Evolutionary conservation across 352 stramenopile genomes (phyloP).

Genomic region (Pythium guiyangense): DNA sequence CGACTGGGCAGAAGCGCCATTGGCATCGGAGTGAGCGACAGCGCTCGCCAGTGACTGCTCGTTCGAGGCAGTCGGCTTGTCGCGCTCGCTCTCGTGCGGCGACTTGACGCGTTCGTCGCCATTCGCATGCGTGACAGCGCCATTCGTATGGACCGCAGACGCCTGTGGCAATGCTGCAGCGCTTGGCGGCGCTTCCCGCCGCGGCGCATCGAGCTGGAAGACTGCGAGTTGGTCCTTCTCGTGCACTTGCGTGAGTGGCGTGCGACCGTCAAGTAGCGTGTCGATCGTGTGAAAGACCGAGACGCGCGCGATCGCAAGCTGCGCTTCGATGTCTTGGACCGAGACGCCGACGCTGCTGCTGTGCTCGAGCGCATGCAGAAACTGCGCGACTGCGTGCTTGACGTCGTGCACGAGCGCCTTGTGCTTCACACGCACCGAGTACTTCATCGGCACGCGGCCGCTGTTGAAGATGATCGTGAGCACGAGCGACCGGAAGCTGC

Average conservation of each 20-base stretch:
- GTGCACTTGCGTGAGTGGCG: conserved; percentile 60
- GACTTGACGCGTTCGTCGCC: too few species aligned
- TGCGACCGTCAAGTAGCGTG: conserved; percentile 48
- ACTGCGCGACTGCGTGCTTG: conserved; percentile 45
- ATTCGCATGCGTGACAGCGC: too few species aligned
- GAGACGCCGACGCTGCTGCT: conserved; percentile 14
- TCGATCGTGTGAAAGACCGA: conserved; percentile 65
- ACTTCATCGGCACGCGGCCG: conserved; percentile 67
- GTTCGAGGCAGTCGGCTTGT: too few species aligned
- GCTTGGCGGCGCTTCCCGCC: not conserved
- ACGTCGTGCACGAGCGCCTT: conserved; percentile 58
- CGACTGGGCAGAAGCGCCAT: too few species aligned
- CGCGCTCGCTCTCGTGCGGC: too few species aligned
- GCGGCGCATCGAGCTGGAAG: conserved; percentile 30
- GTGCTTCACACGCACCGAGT: conserved; percentile 65
- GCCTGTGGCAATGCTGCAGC: too few species aligned
- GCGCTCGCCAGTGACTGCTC: too few species aligned
- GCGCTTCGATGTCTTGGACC: conserved; percentile 8
- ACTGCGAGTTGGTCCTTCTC: conserved; percentile 72
- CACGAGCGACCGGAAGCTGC: conserved; percentile 62
- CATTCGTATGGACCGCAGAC: too few species aligned
- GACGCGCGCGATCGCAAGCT: conserved; percentile 54
- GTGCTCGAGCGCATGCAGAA: conserved; percentile 21
- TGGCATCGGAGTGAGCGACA: too few species aligned
- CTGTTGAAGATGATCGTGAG: conserved; percentile 82